Percentiles rank a stretch among this genome's conserved stretches.
phyloP scores from a whole-genome alignment of 306 rosid genomes.

The Vachellia pachyceras region DNA sequence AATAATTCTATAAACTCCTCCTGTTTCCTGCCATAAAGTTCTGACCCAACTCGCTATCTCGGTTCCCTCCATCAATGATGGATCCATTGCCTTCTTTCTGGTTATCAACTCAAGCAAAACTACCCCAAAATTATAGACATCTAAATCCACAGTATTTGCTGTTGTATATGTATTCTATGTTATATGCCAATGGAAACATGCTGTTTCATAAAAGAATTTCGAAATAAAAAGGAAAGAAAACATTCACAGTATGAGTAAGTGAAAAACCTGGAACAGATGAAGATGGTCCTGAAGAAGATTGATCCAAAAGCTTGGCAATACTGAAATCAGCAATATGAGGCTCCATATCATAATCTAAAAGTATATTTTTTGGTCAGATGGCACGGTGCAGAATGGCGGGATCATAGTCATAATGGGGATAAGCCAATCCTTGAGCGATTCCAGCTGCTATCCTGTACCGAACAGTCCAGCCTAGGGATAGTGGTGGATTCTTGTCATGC shows the following conservation, averaged over 20 bases:
- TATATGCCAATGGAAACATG: slow-evolving; percentile 22
- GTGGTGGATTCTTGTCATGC: slow-evolving; percentile 58
- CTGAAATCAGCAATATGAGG: slow-evolving; percentile 53
- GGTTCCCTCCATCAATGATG: slow-evolving; percentile 52
- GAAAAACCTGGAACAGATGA: slow-evolving; percentile 54
- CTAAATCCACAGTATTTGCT: slow-evolving; percentile 56
- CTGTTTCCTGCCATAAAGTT: slow-evolving; percentile 51
- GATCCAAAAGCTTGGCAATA: neutral
- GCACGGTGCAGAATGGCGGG: slow-evolving; percentile 82
- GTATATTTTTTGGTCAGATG: slow-evolving; percentile 80
- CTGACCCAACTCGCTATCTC: slow-evolving; percentile 62
- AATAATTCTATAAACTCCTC: slow-evolving; percentile 53
- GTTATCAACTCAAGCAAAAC: slow-evolving; percentile 81
- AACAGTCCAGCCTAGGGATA: slow-evolving; percentile 57
- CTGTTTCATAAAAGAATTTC: neutral
- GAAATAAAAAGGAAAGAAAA: slow-evolving; percentile 19
- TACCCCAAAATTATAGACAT: slow-evolving; percentile 80
- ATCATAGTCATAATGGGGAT: slow-evolving; percentile 79
- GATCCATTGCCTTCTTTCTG: slow-evolving; percentile 65
- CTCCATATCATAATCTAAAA: slow-evolving; percentile 79
- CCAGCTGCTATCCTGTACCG: slow-evolving; percentile 73
- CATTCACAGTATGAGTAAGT: neutral
- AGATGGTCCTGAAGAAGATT: slow-evolving; percentile 49
- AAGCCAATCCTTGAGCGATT: slow-evolving; percentile 74
- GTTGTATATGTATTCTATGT: slow-evolving; percentile 72